Evolutionary conservation across 2,329 filamentous ascomycete genomes (phyloP).

Genomic region (Cyphellophora attinorum): DNA sequence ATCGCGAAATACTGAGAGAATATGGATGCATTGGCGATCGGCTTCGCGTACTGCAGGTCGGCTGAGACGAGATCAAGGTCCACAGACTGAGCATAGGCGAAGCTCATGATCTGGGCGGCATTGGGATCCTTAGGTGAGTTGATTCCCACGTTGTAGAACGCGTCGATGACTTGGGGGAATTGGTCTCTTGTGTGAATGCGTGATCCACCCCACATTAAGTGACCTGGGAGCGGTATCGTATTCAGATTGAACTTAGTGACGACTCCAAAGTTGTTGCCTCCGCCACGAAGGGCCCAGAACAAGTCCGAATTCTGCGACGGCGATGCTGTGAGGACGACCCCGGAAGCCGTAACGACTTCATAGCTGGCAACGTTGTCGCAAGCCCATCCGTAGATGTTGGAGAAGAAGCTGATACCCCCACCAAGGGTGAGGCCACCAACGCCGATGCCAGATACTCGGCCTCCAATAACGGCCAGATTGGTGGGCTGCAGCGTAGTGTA

Average conservation of each 20-base stretch:
- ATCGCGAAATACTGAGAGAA: conserved; percentile 29
- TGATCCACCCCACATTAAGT: conserved; percentile 13
- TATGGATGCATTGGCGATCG: conserved; percentile 26
- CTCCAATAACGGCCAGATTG: conserved; percentile 22
- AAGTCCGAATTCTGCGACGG: conserved; percentile 20
- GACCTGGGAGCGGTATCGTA: conserved; percentile 6
- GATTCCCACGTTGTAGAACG: conserved; percentile 23
- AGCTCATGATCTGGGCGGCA: conserved; percentile 26
- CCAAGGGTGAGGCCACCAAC: conserved; percentile 27
- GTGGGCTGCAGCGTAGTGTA: conserved; percentile 18
- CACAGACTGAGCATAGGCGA: conserved; percentile 17
- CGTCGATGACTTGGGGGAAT: conserved; percentile 24
- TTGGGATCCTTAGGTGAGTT: conserved; percentile 25
- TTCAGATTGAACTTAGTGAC: conserved; percentile 18
- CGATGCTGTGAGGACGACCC: conserved; percentile 20
- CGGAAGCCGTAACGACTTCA: conserved; percentile 24
- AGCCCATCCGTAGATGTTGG: conserved; percentile 25
- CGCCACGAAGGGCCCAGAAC: conserved; percentile 28
- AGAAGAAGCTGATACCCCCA: conserved; percentile 27
- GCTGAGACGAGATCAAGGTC: conserved; percentile 20
- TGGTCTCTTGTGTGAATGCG: conserved; percentile 10
- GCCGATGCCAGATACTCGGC: conserved; percentile 24
- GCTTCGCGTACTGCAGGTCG: conserved; percentile 29
- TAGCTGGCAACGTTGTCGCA: conserved; percentile 27
- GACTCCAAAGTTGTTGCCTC: conserved; percentile 30